A percentile compares a stretch with the other conserved stretches of the same genome.
phyloP scores from a whole-genome alignment of 2,329 filamentous ascomycete genomes.

The Colletotrichum sp. region DNA sequence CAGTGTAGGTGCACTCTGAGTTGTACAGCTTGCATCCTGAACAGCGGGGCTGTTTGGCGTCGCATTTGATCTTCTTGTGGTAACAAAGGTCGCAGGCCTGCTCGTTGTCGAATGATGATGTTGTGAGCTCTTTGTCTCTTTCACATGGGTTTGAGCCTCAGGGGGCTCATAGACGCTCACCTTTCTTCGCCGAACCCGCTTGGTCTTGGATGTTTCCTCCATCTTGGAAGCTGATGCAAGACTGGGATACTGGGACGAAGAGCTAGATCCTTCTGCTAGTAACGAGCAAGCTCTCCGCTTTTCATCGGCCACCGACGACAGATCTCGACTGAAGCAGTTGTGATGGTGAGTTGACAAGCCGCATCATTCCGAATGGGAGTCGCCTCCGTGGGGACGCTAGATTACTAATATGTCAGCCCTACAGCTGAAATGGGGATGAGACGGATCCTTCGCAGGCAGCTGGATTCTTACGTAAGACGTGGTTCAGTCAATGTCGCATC shows the following conservation, averaged over 20 bases:
- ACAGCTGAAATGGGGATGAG: not conserved
- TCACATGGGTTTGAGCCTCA: not conserved
- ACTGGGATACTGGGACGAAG: not conserved
- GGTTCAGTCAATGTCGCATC: accelerated
- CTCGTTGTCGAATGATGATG: not conserved
- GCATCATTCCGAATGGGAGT: not conserved
- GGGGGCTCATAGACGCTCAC: not conserved
- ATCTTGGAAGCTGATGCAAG: not conserved
- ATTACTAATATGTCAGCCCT: not conserved
- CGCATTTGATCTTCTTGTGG: conserved; percentile 19
- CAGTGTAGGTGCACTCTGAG: conserved; percentile 14
- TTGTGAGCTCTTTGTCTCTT: too few relatives aligned
- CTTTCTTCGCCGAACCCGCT: conserved; percentile 6
- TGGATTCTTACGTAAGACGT: not conserved
- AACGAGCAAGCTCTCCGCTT: not conserved
- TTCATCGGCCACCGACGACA: not conserved
- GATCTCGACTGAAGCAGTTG: not conserved
- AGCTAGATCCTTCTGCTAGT: accelerated
- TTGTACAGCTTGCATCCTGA: conserved; percentile 16
- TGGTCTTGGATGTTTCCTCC: not conserved
- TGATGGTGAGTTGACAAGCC: not conserved
- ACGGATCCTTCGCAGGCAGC: not conserved
- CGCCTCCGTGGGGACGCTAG: not conserved
- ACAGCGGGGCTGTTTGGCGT: not conserved
- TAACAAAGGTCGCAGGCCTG: conserved; percentile 17